Percentiles rank a stretch among this genome's conserved stretches.
phyloP scores from a whole-genome alignment of 331 rosid species.

The Acacia pycnantha region DNA sequence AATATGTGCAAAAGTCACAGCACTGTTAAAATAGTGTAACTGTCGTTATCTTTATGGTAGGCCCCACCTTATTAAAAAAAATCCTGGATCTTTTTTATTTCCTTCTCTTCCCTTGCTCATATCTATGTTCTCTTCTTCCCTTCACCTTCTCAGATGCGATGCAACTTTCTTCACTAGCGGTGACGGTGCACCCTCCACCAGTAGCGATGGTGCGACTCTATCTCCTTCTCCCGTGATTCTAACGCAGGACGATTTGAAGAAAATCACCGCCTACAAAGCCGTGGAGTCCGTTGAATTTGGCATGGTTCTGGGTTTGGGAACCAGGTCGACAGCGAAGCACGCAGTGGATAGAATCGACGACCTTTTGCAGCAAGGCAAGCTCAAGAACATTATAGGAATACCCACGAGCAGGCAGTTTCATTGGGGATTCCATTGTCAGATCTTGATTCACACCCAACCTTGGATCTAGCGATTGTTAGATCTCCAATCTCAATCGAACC shows the following conservation, averaged over 20 bases:
- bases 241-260: constrained; percentile 66
- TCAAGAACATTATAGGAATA: constrained; percentile 51
- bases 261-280: constrained; percentile 67
- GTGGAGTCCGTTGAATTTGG: constrained; percentile 70
- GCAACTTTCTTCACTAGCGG: too few species aligned
- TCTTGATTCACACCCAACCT: constrained; percentile 47
- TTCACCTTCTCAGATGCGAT: too few species aligned
- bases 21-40: too few species aligned
- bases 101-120: too few species aligned
- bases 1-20: too few species aligned
- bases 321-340: constrained; percentile 72
- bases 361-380: constrained; percentile 52
- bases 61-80: too few species aligned
- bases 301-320: constrained; percentile 72
- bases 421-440: constrained; percentile 58
- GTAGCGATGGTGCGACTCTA: too few species aligned
- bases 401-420: constrained; percentile 59
- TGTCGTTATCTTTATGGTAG: too few species aligned
- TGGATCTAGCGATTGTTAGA: constrained; percentile 61
- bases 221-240: constrained; percentile 33
- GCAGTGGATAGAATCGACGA: constrained; percentile 68
- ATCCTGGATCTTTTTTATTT: too few species aligned
- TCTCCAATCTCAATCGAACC: too few species aligned
- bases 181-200: too few species aligned
- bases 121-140: too few species aligned